These are phyloP conservation scores for Fusarium sp. DNA, from an alignment of 2,329 filamentous ascomycete species.

Conservation along the genomic window DNA sequence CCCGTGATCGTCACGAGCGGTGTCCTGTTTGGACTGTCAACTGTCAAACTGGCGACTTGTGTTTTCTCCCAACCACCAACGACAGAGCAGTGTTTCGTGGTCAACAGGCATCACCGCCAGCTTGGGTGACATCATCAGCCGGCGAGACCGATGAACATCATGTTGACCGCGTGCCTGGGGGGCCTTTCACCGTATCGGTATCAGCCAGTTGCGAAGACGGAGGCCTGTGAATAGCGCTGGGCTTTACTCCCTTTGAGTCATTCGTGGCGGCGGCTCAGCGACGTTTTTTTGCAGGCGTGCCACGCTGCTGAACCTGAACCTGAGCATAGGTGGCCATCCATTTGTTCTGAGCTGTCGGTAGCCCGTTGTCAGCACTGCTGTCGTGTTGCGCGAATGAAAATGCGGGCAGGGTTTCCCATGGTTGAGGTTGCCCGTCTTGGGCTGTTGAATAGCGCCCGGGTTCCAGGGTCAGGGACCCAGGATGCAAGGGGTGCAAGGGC, in stretches of 20 bases:
- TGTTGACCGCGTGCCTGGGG: constrained; percentile 10
- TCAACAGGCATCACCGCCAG: constrained; percentile 35
- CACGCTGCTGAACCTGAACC: constrained; percentile 29
- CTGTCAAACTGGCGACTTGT: too few relatives aligned
- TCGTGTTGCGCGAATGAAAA: constrained; percentile 24
- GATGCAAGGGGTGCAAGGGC: constrained; percentile 36
- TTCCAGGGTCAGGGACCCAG: neutral
- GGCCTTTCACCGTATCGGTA: constrained; percentile 16
- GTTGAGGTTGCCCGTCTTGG: constrained; percentile 6
- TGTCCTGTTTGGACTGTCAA: constrained; percentile 3
- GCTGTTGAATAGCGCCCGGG: constrained; percentile 9
- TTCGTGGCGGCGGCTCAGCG: constrained; percentile 43
- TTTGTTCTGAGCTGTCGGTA: constrained; percentile 35
- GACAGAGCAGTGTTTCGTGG: constrained; percentile 22
- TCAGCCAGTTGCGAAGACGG: constrained; percentile 35
- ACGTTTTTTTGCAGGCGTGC: constrained; percentile 20
- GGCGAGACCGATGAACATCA: constrained; percentile 32
- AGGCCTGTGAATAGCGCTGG: constrained; percentile 23
- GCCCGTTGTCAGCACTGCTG: constrained; percentile 28
- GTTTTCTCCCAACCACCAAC: constrained; percentile 27
- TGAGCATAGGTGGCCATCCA: constrained; percentile 1
- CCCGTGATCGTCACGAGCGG: constrained; percentile 37
- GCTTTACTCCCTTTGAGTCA: constrained; percentile 25
- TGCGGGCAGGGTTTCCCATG: constrained; percentile 19
- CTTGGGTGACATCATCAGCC: constrained; percentile 41